Evolutionary conservation across 192 early-diverging fungal genomes (phyloP), one percentile per base, ranked within the genome.

Genomic region (Rhizophagus sp.): DNA sequence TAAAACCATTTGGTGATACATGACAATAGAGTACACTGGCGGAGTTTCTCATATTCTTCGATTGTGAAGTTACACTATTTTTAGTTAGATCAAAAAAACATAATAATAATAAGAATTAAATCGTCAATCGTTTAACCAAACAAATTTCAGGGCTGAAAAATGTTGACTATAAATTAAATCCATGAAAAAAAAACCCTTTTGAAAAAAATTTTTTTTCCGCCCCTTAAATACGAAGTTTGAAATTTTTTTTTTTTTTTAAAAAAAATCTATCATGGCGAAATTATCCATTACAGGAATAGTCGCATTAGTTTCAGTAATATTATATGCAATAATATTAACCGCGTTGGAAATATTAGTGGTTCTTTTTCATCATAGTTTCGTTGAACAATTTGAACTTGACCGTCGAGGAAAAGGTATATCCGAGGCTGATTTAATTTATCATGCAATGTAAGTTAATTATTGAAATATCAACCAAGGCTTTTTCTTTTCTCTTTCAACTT

Each of bases 371-470:
- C 68, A 71, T 12, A 41, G 3, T 24, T 71, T 70, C 22, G 78
- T 79, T 4, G 3, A 17, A 0, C 22, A 71, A 33, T 79, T 34
- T 79, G 1, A 22, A 36, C 33, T 79, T 8, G 7, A 19, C 34
- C 5, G 5, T 17, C 66, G 24, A 64, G 78, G 78, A 11, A 8
- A 70, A 25, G 78, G 78, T 36, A 79, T 79, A 57, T 71, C 67
- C 9, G 68, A 69, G 17, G 66, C 78, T 4, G 78, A 79, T 71
- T 71, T 79, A 71, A 79, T 79, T 17, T 79, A 79, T 62, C 78
- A 79, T 70, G 11, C 67, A 61, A 70, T 79, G 78, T 79, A 70
- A 71, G 78, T 79, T 24, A 9, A 41, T 41, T 41, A 8, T 41
- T 41, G 39, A 41, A 5, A 64, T 10, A 36, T 41, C 25, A 52